Conservation (phyloP, 306 rosid genomes). For the Sophora flavescens region DNA sequence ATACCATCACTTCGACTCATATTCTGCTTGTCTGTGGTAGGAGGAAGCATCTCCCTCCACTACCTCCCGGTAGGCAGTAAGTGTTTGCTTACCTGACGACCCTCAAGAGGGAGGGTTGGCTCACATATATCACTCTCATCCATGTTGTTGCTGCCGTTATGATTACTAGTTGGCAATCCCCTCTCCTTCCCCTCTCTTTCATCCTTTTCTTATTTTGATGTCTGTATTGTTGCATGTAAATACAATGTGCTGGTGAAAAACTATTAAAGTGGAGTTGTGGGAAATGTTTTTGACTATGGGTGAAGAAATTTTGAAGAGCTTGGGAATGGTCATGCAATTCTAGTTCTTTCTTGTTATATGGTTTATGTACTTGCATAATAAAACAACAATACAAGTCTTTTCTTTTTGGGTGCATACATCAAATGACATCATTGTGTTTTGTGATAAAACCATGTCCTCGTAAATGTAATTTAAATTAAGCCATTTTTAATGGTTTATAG, state of each 20-base stretch:
- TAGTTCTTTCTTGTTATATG: slow-evolving; percentile 1
- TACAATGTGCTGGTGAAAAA: neutral
- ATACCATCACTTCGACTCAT: slow-evolving; percentile 51
- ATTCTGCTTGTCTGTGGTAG: slow-evolving; percentile 58
- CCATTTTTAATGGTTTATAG: no score
- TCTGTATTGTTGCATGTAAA: neutral
- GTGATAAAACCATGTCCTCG: no score
- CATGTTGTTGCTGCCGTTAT: slow-evolving; percentile 60
- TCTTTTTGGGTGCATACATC: no score
- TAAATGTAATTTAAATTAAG: no score
- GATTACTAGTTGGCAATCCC: slow-evolving; percentile 59
- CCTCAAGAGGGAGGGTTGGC: slow-evolving; percentile 34
- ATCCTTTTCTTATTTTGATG: neutral
- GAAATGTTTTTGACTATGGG: neutral
- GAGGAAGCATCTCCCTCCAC: slow-evolving; percentile 54
- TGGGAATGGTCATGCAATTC: neutral
- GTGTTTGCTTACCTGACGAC: slow-evolving; percentile 55
- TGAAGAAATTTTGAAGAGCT: neutral
- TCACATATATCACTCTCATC: slow-evolving; percentile 50
- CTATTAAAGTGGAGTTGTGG: neutral
- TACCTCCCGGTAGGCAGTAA: slow-evolving; percentile 59
- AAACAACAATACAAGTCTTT: no score
- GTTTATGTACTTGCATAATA: neutral
- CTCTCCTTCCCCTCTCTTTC: neutral
- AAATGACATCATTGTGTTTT: no score